Percentiles rank a stretch among this genome's conserved stretches.
Evolutionary conservation across 805 yeast species (phyloP).

Genomic region (Wickerhamiella vanderwaltii): DNA sequence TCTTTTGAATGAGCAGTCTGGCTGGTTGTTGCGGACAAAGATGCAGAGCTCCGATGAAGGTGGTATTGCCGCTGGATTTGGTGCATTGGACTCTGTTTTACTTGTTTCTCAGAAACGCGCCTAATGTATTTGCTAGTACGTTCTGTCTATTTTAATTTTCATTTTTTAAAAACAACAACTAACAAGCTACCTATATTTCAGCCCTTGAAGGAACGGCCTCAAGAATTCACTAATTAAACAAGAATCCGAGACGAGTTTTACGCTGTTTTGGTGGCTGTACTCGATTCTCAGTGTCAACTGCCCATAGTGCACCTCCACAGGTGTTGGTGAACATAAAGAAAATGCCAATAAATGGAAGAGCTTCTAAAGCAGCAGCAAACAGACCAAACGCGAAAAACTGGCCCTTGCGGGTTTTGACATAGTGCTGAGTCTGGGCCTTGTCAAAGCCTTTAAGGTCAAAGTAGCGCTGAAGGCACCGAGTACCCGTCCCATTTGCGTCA

Average conservation of each 20-base stretch:
- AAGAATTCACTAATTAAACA: too few species aligned
- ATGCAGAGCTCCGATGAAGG: slow-evolving; percentile 85
- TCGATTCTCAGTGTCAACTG: slow-evolving; percentile 23
- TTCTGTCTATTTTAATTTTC: too few species aligned
- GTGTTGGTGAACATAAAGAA: slow-evolving; percentile 29
- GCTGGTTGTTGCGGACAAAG: slow-evolving; percentile 82
- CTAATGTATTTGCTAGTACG: too few species aligned
- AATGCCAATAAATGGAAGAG: slow-evolving; percentile 28
- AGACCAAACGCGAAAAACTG: slow-evolving; percentile 29
- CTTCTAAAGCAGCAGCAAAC: slow-evolving; percentile 28
- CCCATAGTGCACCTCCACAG: slow-evolving; percentile 31
- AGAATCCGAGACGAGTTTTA: slow-evolving; percentile 10
- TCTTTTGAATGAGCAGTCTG: slow-evolving; percentile 54
- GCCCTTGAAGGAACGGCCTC: too few species aligned
- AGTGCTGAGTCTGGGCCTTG: slow-evolving; percentile 31
- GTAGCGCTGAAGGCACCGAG: slow-evolving; percentile 42
- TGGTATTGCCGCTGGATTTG: slow-evolving; percentile 98
- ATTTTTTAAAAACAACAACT: too few species aligned
- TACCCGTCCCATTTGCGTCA: slow-evolving; percentile 45
- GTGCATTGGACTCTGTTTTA: slow-evolving; percentile 63
- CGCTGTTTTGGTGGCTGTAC: slow-evolving; percentile 4
- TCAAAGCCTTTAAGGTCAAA: slow-evolving; percentile 43
- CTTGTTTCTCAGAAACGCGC: slow-evolving; percentile 13
- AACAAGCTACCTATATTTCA: too few species aligned
- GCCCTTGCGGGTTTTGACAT: slow-evolving; percentile 21